phyloP scores from a whole-genome alignment of 768 basidiomycete genomes.

The Auricularia cornea region DNA sequence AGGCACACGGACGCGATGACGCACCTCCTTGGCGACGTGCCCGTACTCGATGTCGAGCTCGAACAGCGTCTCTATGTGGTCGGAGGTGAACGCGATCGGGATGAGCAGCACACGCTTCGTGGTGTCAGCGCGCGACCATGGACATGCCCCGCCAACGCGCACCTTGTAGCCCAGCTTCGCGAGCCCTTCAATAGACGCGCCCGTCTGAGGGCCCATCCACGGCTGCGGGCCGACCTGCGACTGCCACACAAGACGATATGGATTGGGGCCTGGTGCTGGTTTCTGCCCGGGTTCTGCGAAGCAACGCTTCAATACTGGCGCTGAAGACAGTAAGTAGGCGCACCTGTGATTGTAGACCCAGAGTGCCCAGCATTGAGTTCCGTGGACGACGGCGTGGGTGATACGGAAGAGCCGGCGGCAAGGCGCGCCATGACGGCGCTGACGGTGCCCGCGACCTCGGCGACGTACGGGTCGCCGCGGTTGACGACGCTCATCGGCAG shows the following conservation, averaged over 20 bases:
- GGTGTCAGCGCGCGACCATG: slow-evolving; percentile 28
- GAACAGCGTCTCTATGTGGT: slow-evolving; percentile 97
- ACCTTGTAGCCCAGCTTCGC: slow-evolving; percentile 65
- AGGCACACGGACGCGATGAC: slow-evolving; percentile 18
- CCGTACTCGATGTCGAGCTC: slow-evolving; percentile 93
- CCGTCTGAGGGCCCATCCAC: slow-evolving; percentile 98
- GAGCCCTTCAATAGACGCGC: slow-evolving; percentile 81
- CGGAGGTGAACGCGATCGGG: slow-evolving; percentile 97
- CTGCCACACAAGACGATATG: slow-evolving; percentile 96
- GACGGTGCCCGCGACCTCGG: slow-evolving; percentile 92
- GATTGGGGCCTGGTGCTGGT: slow-evolving; percentile 33
- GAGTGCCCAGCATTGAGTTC: neutral
- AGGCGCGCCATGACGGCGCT: slow-evolving; percentile 88
- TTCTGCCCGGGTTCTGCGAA: slow-evolving; percentile 45
- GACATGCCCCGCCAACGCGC: neutral
- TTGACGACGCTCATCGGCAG: slow-evolving; percentile 97
- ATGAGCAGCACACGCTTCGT: slow-evolving; percentile 45
- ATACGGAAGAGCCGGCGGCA: slow-evolving; percentile 13
- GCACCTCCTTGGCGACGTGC: slow-evolving; percentile 83
- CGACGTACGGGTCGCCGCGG: slow-evolving; percentile 94
- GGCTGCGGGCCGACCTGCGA: slow-evolving; percentile 94
- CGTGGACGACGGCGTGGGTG: slow-evolving; percentile 10
- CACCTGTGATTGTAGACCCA: no score
- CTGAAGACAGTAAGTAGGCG: neutral
- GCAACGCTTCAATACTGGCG: no score